Percentiles rank a stretch among this genome's conserved stretches.
Conservation (phyloP, 2,329 filamentous ascomycete genomes). For the Dothideomycetidae sp. region DNA sequence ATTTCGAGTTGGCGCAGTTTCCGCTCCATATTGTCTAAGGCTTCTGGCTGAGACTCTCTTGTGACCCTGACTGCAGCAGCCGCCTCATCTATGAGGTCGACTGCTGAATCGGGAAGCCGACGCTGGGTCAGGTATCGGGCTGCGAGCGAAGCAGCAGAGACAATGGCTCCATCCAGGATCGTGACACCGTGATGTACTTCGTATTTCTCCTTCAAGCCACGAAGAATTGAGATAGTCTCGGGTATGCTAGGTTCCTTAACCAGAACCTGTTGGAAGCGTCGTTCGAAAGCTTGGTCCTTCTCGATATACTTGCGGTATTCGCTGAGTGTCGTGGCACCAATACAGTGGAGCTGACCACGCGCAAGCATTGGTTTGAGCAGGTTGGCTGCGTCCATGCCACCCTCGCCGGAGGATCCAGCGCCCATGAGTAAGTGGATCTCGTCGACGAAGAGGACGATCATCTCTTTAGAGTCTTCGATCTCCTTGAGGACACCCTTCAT, state of each 20-base stretch:
- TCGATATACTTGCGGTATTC: slow-evolving; percentile 99
- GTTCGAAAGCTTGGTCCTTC: slow-evolving; percentile 95
- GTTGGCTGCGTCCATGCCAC: slow-evolving; percentile 97
- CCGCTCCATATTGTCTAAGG: slow-evolving; percentile 86
- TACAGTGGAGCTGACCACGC: slow-evolving; percentile 90
- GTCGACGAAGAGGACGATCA: slow-evolving; percentile 95
- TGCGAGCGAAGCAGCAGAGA: slow-evolving; percentile 79
- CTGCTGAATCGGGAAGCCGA: slow-evolving; percentile 86
- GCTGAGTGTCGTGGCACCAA: slow-evolving; percentile 84
- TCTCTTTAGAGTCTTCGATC: slow-evolving; percentile 85
- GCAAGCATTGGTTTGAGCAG: slow-evolving; percentile 96
- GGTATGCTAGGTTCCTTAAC: slow-evolving; percentile 83
- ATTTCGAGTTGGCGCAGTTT: slow-evolving; percentile 84
- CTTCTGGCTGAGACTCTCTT: slow-evolving; percentile 89
- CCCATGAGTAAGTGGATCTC: slow-evolving; percentile 99
- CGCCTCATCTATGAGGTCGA: slow-evolving; percentile 91
- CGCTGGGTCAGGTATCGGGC: slow-evolving; percentile 85
- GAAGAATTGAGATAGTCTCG: slow-evolving; percentile 95
- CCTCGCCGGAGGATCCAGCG: slow-evolving; percentile 83
- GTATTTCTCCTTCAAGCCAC: slow-evolving; percentile 94
- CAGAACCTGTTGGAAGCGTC: slow-evolving; percentile 94
- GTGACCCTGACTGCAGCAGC: slow-evolving; percentile 92
- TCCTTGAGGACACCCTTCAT: slow-evolving; percentile 99
- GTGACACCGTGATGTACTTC: slow-evolving; percentile 97
- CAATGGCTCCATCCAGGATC: slow-evolving; percentile 86